These are phyloP conservation scores for Fusarium poae DNA, from an alignment of 2,329 filamentous ascomycete species.

Conservation along the genomic window DNA sequence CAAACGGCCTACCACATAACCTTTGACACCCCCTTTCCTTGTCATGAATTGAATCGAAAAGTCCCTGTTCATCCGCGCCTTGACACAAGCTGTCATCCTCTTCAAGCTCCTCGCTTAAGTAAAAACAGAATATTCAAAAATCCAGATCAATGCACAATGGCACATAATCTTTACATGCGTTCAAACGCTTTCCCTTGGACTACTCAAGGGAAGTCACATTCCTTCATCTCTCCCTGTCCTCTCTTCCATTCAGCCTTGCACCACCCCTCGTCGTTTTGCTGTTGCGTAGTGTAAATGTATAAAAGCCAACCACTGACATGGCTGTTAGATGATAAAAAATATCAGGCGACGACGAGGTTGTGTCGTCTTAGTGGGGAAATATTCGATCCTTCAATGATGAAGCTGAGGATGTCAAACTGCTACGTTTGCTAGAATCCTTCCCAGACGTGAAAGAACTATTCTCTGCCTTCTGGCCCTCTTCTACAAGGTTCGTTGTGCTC, in stretches of 20 bases:
- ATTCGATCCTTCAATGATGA: conserved; percentile 47
- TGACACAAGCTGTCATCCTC: conserved; percentile 24
- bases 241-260: background rate
- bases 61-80: conserved; percentile 18
- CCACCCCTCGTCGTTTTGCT: background rate
- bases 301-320: background rate
- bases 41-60: conserved; percentile 38
- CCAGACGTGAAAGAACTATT: conserved; percentile 39
- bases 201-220: conserved; percentile 14
- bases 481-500: conserved; percentile 44
- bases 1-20: conserved; percentile 29
- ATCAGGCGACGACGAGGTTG: background rate
- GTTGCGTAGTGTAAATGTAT: conserved; percentile 3
- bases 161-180: conserved; percentile 12
- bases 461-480: conserved; percentile 46
- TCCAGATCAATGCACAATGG: conserved; percentile 21
- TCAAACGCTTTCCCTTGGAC: conserved; percentile 6
- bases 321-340: background rate
- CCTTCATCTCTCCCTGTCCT: background rate
- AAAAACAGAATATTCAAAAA: conserved; percentile 33
- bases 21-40: conserved; percentile 14
- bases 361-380: conserved; percentile 38
- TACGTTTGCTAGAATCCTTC: conserved; percentile 45
- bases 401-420: conserved; percentile 43
- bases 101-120: conserved; percentile 41